These are phyloP conservation scores for Ceratocystis ficicola DNA, from an alignment of 2,329 filamentous ascomycete species.

Conservation along the genomic window DNA sequence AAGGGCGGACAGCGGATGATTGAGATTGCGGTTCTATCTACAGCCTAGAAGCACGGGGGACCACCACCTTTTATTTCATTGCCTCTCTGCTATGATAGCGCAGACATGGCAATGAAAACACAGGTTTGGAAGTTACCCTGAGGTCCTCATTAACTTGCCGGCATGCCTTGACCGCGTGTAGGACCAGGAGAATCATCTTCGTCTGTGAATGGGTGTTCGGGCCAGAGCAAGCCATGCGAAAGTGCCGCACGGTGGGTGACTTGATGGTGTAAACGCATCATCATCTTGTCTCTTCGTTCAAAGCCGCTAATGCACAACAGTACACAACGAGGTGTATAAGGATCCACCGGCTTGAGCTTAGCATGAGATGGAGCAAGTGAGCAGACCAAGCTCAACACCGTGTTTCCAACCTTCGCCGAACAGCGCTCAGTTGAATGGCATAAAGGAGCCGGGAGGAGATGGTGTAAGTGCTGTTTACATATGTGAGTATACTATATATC, in stretches of 20 bases:
- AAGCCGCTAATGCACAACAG: background rate
- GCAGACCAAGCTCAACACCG: background rate
- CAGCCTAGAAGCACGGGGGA: background rate
- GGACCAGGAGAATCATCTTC: background rate
- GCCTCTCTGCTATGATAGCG: background rate
- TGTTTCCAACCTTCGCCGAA: background rate
- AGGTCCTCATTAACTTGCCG: no score
- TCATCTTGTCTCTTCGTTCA: background rate
- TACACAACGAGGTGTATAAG: background rate
- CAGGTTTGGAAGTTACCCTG: background rate
- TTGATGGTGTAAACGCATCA: background rate
- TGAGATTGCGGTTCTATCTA: background rate
- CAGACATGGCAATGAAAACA: no score
- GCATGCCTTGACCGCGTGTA: no score
- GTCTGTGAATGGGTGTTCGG: background rate
- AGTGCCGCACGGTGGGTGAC: background rate
- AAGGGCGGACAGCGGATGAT: background rate
- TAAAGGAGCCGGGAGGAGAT: background rate
- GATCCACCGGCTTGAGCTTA: background rate
- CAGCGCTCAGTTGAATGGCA: background rate
- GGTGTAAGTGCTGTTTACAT: background rate
- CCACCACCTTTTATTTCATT: background rate
- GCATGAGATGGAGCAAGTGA: background rate
- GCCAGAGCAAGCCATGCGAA: background rate
- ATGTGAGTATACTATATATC: background rate